Conservation (phyloP, 768 basidiomycete species). For the Mycena galopus region DNA sequence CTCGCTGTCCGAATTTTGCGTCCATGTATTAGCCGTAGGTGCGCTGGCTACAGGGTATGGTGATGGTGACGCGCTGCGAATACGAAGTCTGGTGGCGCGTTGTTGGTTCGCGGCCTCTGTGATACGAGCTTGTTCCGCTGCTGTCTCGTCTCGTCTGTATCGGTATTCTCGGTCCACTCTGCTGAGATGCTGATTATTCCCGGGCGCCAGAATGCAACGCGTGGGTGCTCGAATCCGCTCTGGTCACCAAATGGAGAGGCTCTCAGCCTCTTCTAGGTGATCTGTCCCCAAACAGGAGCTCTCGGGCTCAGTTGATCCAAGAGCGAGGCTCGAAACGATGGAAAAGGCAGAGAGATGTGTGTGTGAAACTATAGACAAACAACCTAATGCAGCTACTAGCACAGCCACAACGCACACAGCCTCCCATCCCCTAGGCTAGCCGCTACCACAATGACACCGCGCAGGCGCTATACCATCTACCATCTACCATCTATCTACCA, state of each 20-base stretch:
- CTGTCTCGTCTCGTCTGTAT: not conserved
- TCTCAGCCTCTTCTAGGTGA: not conserved
- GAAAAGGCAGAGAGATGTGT: not conserved
- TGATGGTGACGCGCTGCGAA: not conserved
- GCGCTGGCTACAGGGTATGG: not conserved
- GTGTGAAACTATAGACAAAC: not conserved
- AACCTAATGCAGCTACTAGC: not conserved
- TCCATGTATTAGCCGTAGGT: too few relatives aligned
- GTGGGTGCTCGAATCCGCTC: not conserved
- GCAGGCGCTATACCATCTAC: too few relatives aligned
- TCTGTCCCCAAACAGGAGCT: not conserved
- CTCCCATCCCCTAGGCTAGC: too few relatives aligned
- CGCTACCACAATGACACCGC: too few relatives aligned
- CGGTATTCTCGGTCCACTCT: not conserved
- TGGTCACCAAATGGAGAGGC: constrained; percentile 12
- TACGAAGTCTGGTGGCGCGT: not conserved
- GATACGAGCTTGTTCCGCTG: too few relatives aligned
- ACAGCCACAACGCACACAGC: too few relatives aligned
- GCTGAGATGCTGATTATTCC: constrained; percentile 9
- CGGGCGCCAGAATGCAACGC: constrained; percentile 12
- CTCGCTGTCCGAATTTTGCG: too few relatives aligned
- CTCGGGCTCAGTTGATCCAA: not conserved
- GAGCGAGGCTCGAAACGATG: not conserved
- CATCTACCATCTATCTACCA: too few relatives aligned
- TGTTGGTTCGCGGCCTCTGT: not conserved